A percentile compares a stretch with the other conserved stretches of the same genome.
These are phyloP conservation scores for Mycena leptocephala DNA, from an alignment of 768 basidiomycete genomes.

Conservation along the genomic window DNA sequence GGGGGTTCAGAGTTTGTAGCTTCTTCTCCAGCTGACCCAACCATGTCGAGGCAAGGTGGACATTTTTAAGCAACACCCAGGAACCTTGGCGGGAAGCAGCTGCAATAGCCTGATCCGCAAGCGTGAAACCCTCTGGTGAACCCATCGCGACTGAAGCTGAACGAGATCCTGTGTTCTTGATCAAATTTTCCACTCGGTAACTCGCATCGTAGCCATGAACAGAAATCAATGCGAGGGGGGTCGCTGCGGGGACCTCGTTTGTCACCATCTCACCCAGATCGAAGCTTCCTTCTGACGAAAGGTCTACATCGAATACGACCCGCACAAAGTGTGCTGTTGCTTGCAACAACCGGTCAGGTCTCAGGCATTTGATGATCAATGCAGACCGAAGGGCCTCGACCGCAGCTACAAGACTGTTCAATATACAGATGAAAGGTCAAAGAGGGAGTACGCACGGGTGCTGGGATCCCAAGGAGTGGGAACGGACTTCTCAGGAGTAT, in stretches of 20 bases:
- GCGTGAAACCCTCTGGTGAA: constrained; percentile 95
- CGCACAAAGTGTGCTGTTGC: constrained; percentile 85
- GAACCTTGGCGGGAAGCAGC: constrained; percentile 93
- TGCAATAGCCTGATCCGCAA: constrained; percentile 97
- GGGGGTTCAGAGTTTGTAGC: constrained; percentile 90
- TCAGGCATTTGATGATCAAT: constrained; percentile 90
- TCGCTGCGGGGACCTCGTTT: constrained; percentile 84
- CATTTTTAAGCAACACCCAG: constrained; percentile 98
- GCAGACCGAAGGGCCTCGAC: constrained; percentile 83
- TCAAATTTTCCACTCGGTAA: constrained; percentile 92
- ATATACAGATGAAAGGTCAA: constrained; percentile 12
- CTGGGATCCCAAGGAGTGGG: constrained; percentile 87
- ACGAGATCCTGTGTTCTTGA: constrained; percentile 82
- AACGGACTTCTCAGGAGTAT: constrained; percentile 76
- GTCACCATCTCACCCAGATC: constrained; percentile 85
- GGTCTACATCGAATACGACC: constrained; percentile 84
- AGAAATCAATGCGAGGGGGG: constrained; percentile 92
- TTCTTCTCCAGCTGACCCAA: constrained; percentile 97
- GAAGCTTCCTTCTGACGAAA: constrained; percentile 82
- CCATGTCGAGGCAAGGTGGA: constrained; percentile 97
- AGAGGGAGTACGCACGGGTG: constrained; percentile 72
- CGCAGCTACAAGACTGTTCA: constrained; percentile 64
- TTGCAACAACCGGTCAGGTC: constrained; percentile 93
- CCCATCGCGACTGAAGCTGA: constrained; percentile 98
- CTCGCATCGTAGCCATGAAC: constrained; percentile 99